Base-by-base conservation (phyloP, 2,329 filamentous ascomycete genomes). In the Domatiomyces globalis region DNA sequence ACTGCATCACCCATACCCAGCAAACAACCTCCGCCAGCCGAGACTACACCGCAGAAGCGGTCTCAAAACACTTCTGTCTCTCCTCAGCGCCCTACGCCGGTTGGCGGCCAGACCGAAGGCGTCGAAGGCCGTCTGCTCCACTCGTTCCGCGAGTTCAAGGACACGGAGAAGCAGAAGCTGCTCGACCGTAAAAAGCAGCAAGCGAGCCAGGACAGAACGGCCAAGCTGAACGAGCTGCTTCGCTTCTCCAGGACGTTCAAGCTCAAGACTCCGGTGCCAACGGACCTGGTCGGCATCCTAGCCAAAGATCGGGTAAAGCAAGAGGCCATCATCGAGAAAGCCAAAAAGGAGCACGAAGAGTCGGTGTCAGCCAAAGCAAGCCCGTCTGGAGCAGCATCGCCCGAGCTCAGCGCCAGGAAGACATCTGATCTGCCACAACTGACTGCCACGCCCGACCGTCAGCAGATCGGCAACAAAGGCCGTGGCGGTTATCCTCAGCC, bases 221-320 rank as follows among this genome's bases (percentile, higher is more conserved):
- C 92, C 58, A 95, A 94, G 68, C 69, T 98, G 55, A 94, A 87
- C 54, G 92, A 98, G 69, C 71, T 98, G 52, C 94, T 92, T 74
- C 95, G 90, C 63, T 98, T 98, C 67, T 87, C 92, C 1, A 79
- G 83, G 60, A 92, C 79, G 64, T 98, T 98, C 75, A 96, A 96
- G 70, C 78, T 98, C 17, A 84, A 85, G 48, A 95, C 90, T 2
- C 88, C 89, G 5, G 88, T 98, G 9, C 92, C 92, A 1, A 82
- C 79, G 49, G 92, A 98, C 67, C 71, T 98, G 36, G 88, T 98
- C 25, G 84, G 87, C 1, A 98, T 98, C 59, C 84, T 98, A 54
- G 90, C 92, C 53, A 98, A 96, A 66, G 92, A 98, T 64, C 88
- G 88, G n/a, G 77, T 74, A 45, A 98, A 95, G 71, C 92, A 96